Base-by-base conservation (phyloP, 306 rosid genomes). In the Argentina anserina region DNA sequence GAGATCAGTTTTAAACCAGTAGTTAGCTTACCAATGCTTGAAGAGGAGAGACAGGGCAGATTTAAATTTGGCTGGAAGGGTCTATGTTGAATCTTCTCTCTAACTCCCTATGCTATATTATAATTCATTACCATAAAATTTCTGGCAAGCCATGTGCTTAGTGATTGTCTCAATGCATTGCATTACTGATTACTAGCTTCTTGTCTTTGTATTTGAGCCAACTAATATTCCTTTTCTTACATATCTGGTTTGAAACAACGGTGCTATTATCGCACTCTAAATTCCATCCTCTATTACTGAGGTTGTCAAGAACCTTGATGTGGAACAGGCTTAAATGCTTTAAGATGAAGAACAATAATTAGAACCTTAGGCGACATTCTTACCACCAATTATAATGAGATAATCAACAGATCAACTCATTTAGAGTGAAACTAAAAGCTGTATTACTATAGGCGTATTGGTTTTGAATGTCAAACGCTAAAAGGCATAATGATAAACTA, bases 121-220 rank as follows among this genome's bases (percentile, higher is more conserved):
- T 59, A 28, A 59, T 29, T 59, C 21, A 59, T 7, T 34, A 14
- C 28, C 21, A 15, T 36, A 45, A 17, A 40, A 34, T 21, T 40
- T 65, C 50, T 41, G 70, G 31, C 36, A 65, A 65, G 28, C 36
- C 53, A 65, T 65, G 33, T 39, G 45, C 43, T 9, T 7, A 62
- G 59, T 52, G 59, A 63, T 37, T 36, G 67, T 63, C 67, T 36
- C 29, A 63, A 63, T 63, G 33, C 69, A 4, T 64, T 64, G 69
- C 28, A 11, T 63, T 63, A 1, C n/a, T n/a, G n/a, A n/a, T n/a
- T n/a, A n/a, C n/a, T n/a, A n/a, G n/a, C n/a, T 21, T 37, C 69
- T n/a, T 64, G 10, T n/a, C 23, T 62, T 3, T 20, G 43, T 62
- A 12, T 64, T 39, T 39, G 49, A 64, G 47, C 41, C 31, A 64